Percentiles rank a stretch among this genome's conserved stretches.
Evolutionary conservation across 768 basidiomycete species (phyloP).

Genomic region (Tephrocybe sp.): DNA sequence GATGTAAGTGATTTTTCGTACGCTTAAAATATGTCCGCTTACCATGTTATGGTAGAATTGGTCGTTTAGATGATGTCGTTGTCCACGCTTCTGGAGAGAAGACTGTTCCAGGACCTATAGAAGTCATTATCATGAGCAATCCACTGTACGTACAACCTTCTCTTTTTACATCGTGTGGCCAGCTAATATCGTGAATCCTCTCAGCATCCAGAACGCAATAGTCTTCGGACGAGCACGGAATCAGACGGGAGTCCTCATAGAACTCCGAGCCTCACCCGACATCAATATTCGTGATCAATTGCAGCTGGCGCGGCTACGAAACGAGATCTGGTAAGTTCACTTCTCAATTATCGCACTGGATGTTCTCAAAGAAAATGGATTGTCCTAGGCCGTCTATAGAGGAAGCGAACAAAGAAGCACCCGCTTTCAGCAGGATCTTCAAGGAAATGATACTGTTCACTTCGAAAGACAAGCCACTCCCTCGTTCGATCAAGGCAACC

Average conservation of each 20-base stretch:
- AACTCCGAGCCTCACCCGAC: conserved; percentile 10
- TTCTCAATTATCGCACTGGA: not conserved
- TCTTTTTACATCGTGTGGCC: not conserved
- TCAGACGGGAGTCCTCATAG: conserved; percentile 25
- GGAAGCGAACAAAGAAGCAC: conserved; percentile 38
- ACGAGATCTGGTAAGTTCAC: conserved; percentile 30
- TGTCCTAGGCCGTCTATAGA: conserved; percentile 34
- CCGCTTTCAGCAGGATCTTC: conserved; percentile 41
- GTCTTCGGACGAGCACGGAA: conserved; percentile 37
- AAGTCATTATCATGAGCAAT: conserved; percentile 18
- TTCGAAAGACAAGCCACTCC: conserved; percentile 37
- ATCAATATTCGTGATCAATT: conserved; percentile 21
- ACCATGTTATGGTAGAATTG: conserved; percentile 18
- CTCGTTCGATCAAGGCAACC: conserved; percentile 44
- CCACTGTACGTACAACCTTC: conserved; percentile 13
- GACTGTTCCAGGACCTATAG: conserved; percentile 34
- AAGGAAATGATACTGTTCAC: conserved; percentile 53
- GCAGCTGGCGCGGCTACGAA: conserved; percentile 22
- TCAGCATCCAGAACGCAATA: conserved; percentile 21
- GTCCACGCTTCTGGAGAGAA: conserved; percentile 34
- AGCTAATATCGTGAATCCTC: not conserved
- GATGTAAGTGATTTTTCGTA: conserved; percentile 21
- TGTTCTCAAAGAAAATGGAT: not conserved
- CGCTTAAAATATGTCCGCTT: not conserved
- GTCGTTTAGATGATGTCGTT: conserved; percentile 38